Evolutionary conservation across 768 basidiomycete genomes (phyloP), one percentile per base, ranked within the genome.

Genomic region (Macrocybe gigantea): DNA sequence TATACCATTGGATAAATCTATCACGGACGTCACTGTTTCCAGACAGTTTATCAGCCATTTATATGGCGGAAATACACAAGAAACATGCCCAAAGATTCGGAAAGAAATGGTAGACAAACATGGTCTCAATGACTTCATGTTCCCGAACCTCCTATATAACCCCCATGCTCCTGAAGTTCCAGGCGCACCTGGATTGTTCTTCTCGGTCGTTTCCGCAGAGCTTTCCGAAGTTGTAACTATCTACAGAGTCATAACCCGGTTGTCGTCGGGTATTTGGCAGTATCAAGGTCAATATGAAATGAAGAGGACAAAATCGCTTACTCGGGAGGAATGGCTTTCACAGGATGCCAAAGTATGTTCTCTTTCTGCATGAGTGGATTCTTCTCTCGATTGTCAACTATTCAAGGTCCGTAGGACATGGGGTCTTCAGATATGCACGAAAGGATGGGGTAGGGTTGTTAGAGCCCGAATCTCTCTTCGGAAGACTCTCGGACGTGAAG

Each of bases 221-320:
- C 31, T 15, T 29, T 10, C 8, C 1, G 35, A 41, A 31, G 38
- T 31, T 51, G 31, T 41, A 60, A 59, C 60, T 66, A 72, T 31
- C 0, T 49, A 53, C 9, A 69, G 60, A 0, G 60, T 54, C 3
- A 65, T 60, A 42, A 74, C 68, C 10, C 60, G 65, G 9, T 50
- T 51, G 36, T 60, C 60, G 10, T 68, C 56, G 38, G 65, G 56
- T 4, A 51, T 52, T 5, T 73, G 71, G 53, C 72, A 60, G 6
- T 58, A 64, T n/a, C 49, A 50, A 43, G 74, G 68, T 11, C 66
- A 71, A 38, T 65, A 65, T 31, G 55, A 59, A 12, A 64, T 60
- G 12, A 59, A 59, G 32, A 53, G 50, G 0, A 64, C 62, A 64
- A 68, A 73, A 39, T 76, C 76, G 22, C 60, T 50, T 2, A 70